phyloP scores from a whole-genome alignment of 2,329 filamentous ascomycete species.

The Cercospora sesami region DNA sequence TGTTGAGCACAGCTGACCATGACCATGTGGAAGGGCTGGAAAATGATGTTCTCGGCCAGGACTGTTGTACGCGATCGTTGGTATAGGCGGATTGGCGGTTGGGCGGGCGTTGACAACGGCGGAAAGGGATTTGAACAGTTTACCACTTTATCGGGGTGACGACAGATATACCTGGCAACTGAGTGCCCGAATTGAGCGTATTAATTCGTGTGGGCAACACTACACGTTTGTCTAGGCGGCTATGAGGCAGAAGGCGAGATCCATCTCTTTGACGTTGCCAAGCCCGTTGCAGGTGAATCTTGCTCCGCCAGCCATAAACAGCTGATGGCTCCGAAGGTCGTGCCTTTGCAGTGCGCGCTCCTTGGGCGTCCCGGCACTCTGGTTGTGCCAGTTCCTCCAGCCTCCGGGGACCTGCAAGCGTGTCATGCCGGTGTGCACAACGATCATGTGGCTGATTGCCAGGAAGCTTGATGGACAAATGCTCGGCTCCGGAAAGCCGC shows the following conservation, averaged over 20 bases:
- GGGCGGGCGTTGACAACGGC: background rate
- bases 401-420: background rate
- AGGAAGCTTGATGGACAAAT: background rate
- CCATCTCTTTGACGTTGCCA: background rate
- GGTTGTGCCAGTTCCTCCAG: background rate
- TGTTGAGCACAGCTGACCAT: background rate
- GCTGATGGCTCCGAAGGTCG: background rate
- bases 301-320: background rate
- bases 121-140: background rate
- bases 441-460: background rate
- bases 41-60: background rate
- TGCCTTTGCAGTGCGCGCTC: background rate
- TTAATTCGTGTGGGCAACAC: too few species aligned
- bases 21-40: background rate
- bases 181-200: background rate
- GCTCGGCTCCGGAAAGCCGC: background rate
- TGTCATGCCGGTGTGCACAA: background rate
- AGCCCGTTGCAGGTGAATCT: conserved; percentile 2
- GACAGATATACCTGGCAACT: background rate
- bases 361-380: background rate
- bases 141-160: background rate
- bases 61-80: background rate
- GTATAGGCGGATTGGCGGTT: background rate
- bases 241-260: background rate
- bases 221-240: background rate